Base-by-base conservation (phyloP, 2,329 filamentous ascomycete genomes). In the Fusarium ambrosium region DNA sequence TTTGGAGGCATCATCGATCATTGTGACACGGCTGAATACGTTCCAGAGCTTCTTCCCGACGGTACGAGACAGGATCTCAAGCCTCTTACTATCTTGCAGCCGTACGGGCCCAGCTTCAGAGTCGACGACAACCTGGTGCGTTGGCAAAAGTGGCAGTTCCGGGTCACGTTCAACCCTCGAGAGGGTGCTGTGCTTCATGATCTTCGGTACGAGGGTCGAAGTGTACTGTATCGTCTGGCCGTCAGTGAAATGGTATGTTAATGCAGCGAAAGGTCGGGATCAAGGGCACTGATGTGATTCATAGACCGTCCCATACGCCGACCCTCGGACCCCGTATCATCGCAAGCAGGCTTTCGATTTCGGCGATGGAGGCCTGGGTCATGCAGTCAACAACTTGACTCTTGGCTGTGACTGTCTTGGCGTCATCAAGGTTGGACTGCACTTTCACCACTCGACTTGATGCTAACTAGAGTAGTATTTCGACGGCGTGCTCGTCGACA, bases 131-230 rank as follows among this genome's bases (percentile, higher is more conserved):
- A 85, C 70, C 74, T 82, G 3, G 78, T 90, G 1, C 78, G 85
- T 59, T 92, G 90, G 90, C 89, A 92, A 79, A 91, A 92, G 79
- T 94, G 92, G 92, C 85, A 87, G 1, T 90, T 95, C 82, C 85
- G 92, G 32, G 88, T 95, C 6, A 88, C 88, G 7, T 94, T 93
- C 84, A 94, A 93, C 84, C 87, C 89, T 36, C 86, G 92, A 4
- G 93, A 94, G 80, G 92, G 92, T 36, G 88, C 90, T 14, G 91
- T 92, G 3, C 85, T 95, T 0, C 92, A 94, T 76, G 90, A 94
- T 75, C 82, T 95, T 7, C 87, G 87, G 63, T 94, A 92, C 71
- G 91, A 92, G 72, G 89, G 88, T 11, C 86, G 91, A 29, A 90
- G 87, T 62, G 83, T 94, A n/a, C 86, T 93, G 76, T 92, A 94